Base-by-base conservation (phyloP, 257 asterid species). In the Echium plantagineum region DNA sequence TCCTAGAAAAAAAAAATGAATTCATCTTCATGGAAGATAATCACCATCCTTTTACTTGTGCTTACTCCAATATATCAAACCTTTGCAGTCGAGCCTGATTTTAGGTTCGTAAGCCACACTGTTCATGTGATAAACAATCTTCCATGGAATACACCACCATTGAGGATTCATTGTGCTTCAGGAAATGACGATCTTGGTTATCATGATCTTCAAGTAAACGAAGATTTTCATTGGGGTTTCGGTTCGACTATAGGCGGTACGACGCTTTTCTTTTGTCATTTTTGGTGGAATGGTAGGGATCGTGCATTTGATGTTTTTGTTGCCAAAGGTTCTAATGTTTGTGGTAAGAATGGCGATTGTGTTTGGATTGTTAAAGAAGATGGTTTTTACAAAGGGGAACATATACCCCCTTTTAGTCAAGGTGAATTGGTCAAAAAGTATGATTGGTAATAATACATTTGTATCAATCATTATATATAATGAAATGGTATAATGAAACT, bases 221-320 rank as follows among this genome's bases (percentile, higher is more conserved):
- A 59, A 17, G 2, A 13, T 35, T 48, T 48, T 22, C 15, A 4
- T 15, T 66, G 65, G 65, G 20, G 22, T 15, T 66, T 66, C 9
- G 7, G 18, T 12, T 46, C 16, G 9, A 66, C 31, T 19, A 2
- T 16, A 3, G 8, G 28, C 9, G 7, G 15, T 1, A 28, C 21
- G 3, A 66, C 71, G 6, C 16, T 66, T 9, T 66, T 30, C 21
- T 59, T 59, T 28, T 66, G 71, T 32, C 71, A 59, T 52, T 35
- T 66, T 15, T 66, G 59, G 55, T 66, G 71, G 71, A 52, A 21
- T 5, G 21, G 32, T 2, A 15, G 21, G 21, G 59, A 66, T 5
- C 51, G 6, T 10, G 4, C 7, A 0, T 59, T 59, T 17, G 71
- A 52, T 31, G 71, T 52, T 7, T 66, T 51, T 26, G 30, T 9